Conservation (phyloP, 176 grass and related monocot genomes). For the Olyra latifolia region DNA sequence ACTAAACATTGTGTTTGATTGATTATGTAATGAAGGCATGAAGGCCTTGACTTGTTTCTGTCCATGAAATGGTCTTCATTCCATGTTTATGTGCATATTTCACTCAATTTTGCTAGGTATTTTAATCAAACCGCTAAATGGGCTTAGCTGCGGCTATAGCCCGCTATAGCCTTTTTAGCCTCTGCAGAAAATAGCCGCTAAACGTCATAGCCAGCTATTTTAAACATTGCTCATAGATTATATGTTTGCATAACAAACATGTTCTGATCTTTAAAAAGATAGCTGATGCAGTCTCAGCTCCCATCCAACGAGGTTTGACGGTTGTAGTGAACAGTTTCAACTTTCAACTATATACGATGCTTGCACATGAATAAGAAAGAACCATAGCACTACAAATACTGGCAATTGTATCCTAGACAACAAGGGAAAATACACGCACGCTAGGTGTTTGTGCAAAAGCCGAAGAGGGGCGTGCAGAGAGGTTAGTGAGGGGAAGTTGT, state of each 20-base stretch:
- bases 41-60: too few relatives aligned
- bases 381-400: not conserved
- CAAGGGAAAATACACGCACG: not conserved
- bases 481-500: not conserved
- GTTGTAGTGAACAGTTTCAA: not conserved
- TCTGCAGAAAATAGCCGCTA: too few relatives aligned
- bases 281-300: not conserved
- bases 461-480: not conserved
- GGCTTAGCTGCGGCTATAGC: too few relatives aligned
- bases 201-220: too few relatives aligned
- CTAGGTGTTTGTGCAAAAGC: conserved; percentile 16
- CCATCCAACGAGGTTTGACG: not conserved
- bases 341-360: not conserved
- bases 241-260: not conserved
- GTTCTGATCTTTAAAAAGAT: not conserved
- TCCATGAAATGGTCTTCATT: too few relatives aligned
- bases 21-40: too few relatives aligned
- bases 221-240: too few relatives aligned
- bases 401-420: not conserved
- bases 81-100: too few relatives aligned
- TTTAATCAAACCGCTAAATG: too few relatives aligned
- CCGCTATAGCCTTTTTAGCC: too few relatives aligned
- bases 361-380: not conserved
- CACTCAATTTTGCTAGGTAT: too few relatives aligned
- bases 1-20: too few relatives aligned